phyloP scores from a whole-genome alignment of 768 basidiomycete genomes.

The Pleurotus tuoliensis region DNA sequence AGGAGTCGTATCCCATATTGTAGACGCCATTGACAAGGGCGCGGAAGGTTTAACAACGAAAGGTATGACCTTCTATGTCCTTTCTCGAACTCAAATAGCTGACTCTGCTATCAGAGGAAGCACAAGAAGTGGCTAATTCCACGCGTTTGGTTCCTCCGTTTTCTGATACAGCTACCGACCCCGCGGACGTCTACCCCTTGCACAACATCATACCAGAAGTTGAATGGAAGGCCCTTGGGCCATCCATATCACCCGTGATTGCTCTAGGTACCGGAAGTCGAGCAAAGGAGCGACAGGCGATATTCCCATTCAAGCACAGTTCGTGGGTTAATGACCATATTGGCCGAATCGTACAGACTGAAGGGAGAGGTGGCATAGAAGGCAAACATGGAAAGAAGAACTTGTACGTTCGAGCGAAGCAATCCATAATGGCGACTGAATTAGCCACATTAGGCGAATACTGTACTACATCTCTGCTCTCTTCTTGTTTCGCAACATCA shows the following conservation, averaged over 20 bases:
- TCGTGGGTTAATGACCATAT: slow-evolving; percentile 74
- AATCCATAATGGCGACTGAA: background rate
- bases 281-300: slow-evolving; percentile 42
- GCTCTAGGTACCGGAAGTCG: slow-evolving; percentile 50
- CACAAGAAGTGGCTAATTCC: slow-evolving; percentile 57
- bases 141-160: slow-evolving; percentile 76
- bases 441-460: slow-evolving; percentile 50
- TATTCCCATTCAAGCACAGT: slow-evolving; percentile 61
- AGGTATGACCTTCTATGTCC: slow-evolving; percentile 40
- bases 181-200: slow-evolving; percentile 70
- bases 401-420: slow-evolving; percentile 41
- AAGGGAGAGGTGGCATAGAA: slow-evolving; percentile 36
- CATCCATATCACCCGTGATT: slow-evolving; percentile 22
- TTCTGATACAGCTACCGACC: slow-evolving; percentile 59
- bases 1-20: slow-evolving; percentile 74
- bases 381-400: slow-evolving; percentile 55
- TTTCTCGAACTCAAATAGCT: background rate
- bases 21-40: slow-evolving; percentile 76
- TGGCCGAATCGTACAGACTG: slow-evolving; percentile 22
- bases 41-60: slow-evolving; percentile 64
- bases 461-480: slow-evolving; percentile 81
- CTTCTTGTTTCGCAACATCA: slow-evolving; percentile 59
- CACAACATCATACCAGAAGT: slow-evolving; percentile 75
- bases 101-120: slow-evolving; percentile 47
- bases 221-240: slow-evolving; percentile 73